Evolutionary conservation across 169 alveolate genomes (phyloP).

Genomic region (Cryptosporidium ubiquitum): DNA sequence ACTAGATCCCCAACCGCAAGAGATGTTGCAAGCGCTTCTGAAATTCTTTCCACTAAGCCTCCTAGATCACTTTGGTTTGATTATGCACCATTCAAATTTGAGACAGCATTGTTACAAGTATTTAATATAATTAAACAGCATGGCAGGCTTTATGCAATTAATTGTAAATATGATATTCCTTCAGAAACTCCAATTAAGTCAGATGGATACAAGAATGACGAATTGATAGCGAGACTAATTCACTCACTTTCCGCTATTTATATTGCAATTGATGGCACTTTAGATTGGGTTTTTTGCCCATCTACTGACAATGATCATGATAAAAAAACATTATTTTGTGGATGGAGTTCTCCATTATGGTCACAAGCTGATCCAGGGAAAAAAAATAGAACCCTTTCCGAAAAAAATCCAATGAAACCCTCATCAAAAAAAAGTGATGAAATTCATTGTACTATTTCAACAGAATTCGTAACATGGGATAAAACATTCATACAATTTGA

Average conservation of each 20-base stretch:
- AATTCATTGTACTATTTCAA: conserved; percentile 40
- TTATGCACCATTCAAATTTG: conserved; percentile 61
- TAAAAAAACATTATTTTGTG: conserved; percentile 44
- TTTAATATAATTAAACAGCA: conserved; percentile 55
- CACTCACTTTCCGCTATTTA: conserved; percentile 55
- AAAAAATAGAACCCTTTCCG: not conserved
- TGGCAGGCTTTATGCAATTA: conserved; percentile 47
- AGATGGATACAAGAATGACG: conserved; percentile 31
- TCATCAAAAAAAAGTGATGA: conserved; percentile 9
- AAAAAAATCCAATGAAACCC: not conserved
- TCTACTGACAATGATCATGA: conserved; percentile 16
- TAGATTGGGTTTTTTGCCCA: conserved; percentile 63
- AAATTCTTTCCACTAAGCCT: conserved; percentile 24
- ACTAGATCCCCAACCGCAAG: conserved; percentile 61
- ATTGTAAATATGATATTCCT: conserved; percentile 38
- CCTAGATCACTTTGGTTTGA: conserved; percentile 51
- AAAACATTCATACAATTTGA: conserved; percentile 36
- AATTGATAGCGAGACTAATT: conserved; percentile 33
- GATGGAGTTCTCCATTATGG: conserved; percentile 68
- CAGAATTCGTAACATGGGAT: conserved; percentile 69
- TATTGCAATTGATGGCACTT: conserved; percentile 68
- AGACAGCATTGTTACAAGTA: conserved; percentile 44
- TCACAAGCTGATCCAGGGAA: conserved; percentile 3
- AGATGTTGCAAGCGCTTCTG: conserved; percentile 33
- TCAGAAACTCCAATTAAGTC: conserved; percentile 11